Conservation (phyloP, 768 basidiomycete species). For the Pholiota microspora region DNA sequence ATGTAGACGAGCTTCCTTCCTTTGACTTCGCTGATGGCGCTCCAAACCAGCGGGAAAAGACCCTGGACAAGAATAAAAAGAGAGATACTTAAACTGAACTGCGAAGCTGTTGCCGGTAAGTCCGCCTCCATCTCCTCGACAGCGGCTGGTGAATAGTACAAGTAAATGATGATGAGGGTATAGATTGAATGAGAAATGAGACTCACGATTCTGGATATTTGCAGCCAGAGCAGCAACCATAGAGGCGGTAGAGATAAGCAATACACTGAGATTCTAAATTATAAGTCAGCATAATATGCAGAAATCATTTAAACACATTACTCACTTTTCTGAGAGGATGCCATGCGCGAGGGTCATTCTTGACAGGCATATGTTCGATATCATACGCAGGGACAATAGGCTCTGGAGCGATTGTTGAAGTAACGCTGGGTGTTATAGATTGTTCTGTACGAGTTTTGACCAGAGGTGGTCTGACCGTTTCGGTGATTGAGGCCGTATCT, state of each 20-base stretch:
- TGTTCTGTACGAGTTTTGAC: slow-evolving; percentile 8
- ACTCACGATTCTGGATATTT: slow-evolving; percentile 66
- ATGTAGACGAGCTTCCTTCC: slow-evolving; percentile 70
- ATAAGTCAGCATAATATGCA: not conserved
- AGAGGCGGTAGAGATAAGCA: slow-evolving; percentile 48
- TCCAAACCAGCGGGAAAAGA: slow-evolving; percentile 64
- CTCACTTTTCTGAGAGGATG: slow-evolving; percentile 52
- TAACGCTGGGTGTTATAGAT: slow-evolving; percentile 13
- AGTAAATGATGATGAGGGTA: not conserved
- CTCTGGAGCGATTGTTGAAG: slow-evolving; percentile 14
- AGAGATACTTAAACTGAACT: slow-evolving; percentile 69
- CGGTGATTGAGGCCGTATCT: slow-evolving; percentile 6
- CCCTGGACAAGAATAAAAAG: slow-evolving; percentile 78
- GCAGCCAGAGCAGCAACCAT: slow-evolving; percentile 57
- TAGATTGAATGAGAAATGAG: not conserved
- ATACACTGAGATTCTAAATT: slow-evolving; percentile 40
- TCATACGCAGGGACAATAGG: slow-evolving; percentile 24
- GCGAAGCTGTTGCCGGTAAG: slow-evolving; percentile 54
- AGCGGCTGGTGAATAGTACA: slow-evolving; percentile 42
- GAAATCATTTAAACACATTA: not conserved
- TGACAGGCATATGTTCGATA: slow-evolving; percentile 53
- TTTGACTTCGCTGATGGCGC: slow-evolving; percentile 67
- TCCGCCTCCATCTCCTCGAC: slow-evolving; percentile 58
- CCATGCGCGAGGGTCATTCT: slow-evolving; percentile 65
- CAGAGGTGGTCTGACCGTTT: slow-evolving; percentile 11